Evolutionary conservation across 257 asterid species (phyloP).

Genomic region (Nyctanthes arbortristis): DNA sequence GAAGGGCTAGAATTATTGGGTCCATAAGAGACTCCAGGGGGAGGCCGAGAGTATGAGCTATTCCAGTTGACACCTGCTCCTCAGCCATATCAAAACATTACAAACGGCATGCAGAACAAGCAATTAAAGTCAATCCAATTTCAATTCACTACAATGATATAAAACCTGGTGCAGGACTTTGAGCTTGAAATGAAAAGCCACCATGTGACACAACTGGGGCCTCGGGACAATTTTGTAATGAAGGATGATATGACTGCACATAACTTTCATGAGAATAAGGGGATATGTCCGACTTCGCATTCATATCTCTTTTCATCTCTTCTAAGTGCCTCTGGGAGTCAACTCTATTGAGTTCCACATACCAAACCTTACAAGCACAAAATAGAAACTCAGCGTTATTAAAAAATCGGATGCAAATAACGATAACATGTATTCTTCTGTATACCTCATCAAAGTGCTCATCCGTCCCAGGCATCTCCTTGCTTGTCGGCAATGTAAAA

Average conservation of each 20-base stretch:
- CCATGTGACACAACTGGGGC: constrained; percentile 23
- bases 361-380: constrained; percentile 26
- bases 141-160: background rate
- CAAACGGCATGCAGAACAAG: background rate
- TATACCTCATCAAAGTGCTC: constrained; percentile 60
- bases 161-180: constrained; percentile 31
- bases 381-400: background rate
- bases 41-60: constrained; percentile 24
- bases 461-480: constrained; percentile 43
- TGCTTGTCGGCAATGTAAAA: constrained; percentile 49
- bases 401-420: background rate
- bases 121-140: background rate
- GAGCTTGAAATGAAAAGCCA: constrained; percentile 21
- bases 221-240: constrained; percentile 21
- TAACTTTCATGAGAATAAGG: constrained; percentile 23
- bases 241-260: constrained; percentile 17
- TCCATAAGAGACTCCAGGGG: constrained; percentile 11
- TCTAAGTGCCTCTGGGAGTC: constrained; percentile 49
- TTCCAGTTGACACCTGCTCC: constrained; percentile 18
- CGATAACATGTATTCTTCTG: background rate
- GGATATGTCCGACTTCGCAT: constrained; percentile 7
- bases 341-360: constrained; percentile 48
- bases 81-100: background rate
- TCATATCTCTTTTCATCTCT: constrained; percentile 48
- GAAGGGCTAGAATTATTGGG: constrained; percentile 11